Evolutionary conservation across 441 rosid species (phyloP), one percentile per base, ranked within the genome.

Genomic region (Pelargonium australe): DNA sequence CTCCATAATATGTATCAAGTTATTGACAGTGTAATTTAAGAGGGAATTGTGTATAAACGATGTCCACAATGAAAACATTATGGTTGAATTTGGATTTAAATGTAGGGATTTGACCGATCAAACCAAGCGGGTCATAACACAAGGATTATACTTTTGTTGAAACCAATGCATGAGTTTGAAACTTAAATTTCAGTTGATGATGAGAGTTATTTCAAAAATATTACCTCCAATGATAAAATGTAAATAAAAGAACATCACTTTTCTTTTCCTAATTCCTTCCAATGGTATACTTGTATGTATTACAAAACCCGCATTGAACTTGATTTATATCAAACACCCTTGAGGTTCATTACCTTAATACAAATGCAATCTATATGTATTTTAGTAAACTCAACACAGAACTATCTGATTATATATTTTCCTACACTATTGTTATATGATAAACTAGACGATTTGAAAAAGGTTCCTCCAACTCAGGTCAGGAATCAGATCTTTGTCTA

Each of bases 51-150:
- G 34, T 28, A 28, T 28, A 20, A 28, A 28, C 4, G 34, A 2
- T 17, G 25, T 57, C 20, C 28, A 57, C 7, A 2, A 57, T 17
- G 2, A 57, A 58, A 58, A 19, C 13, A 19, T 58, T 2, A 58
- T 58, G 31, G 31, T 58, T 58, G 63, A 58, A 58, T 58, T 58
- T 58, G 63, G 63, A 20, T 58, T 12, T 34, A 14, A 5, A 17
- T 51, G 17, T 51, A n/a, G 17, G 58, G 58, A 51, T 51, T 14
- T 14, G 58, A 1, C 8, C 20, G 17, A 16, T 17, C 1, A 51
- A 51, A 51, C 17, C 58, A 14, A 16, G 17, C 6, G 17, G 58
- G 19, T n/a, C n/a, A 51, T 16, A 51, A 12, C 58, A 51, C 9
- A 51, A 51, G 17, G 14, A 51, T 51, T 51, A n/a, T 2, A 49